Evolutionary conservation across 2,329 filamentous ascomycete genomes (phyloP).

Genomic region (Colletotrichum sp.): DNA sequence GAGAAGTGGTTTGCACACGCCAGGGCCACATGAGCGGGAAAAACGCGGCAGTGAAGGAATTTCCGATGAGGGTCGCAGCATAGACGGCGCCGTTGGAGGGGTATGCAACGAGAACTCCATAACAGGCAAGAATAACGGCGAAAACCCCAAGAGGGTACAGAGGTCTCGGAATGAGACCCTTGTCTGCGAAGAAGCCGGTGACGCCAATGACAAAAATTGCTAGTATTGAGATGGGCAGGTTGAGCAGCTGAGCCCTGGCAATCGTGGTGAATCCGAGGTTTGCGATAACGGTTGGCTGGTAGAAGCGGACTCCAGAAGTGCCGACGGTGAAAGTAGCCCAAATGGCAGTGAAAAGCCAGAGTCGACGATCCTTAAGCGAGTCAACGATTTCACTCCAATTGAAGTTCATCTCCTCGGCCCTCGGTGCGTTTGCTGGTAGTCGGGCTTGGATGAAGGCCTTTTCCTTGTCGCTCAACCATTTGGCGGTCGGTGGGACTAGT

Average conservation of each 20-base stretch:
- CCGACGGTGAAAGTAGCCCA: slow-evolving; percentile 50
- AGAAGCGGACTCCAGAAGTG: slow-evolving; percentile 44
- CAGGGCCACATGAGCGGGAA: slow-evolving; percentile 58
- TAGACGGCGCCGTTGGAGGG: slow-evolving; percentile 51
- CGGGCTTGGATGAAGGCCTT: slow-evolving; percentile 53
- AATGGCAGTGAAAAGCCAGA: slow-evolving; percentile 50
- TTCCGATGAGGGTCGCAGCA: slow-evolving; percentile 49
- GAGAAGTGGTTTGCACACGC: slow-evolving; percentile 50
- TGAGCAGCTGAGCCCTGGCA: slow-evolving; percentile 51
- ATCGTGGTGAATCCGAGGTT: slow-evolving; percentile 43
- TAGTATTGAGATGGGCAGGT: slow-evolving; percentile 49
- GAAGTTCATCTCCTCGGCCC: slow-evolving; percentile 45
- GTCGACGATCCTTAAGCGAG: slow-evolving; percentile 41
- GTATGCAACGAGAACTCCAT: slow-evolving; percentile 48
- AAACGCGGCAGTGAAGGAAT: slow-evolving; percentile 45
- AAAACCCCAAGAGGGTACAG: slow-evolving; percentile 48
- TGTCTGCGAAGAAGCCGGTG: slow-evolving; percentile 47
- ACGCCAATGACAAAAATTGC: slow-evolving; percentile 45
- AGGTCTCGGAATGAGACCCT: slow-evolving; percentile 45
- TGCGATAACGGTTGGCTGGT: slow-evolving; percentile 47
- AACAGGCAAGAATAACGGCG: slow-evolving; percentile 46
- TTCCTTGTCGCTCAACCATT: slow-evolving; percentile 49
- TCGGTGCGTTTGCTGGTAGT: slow-evolving; percentile 47
- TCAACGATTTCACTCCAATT: slow-evolving; percentile 39
- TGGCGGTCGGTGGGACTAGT: slow-evolving; percentile 46